A percentile compares a stretch with the other conserved stretches of the same genome.
phyloP scores from a whole-genome alignment of 2,329 filamentous ascomycete species.

The Fusarium kyushuense region DNA sequence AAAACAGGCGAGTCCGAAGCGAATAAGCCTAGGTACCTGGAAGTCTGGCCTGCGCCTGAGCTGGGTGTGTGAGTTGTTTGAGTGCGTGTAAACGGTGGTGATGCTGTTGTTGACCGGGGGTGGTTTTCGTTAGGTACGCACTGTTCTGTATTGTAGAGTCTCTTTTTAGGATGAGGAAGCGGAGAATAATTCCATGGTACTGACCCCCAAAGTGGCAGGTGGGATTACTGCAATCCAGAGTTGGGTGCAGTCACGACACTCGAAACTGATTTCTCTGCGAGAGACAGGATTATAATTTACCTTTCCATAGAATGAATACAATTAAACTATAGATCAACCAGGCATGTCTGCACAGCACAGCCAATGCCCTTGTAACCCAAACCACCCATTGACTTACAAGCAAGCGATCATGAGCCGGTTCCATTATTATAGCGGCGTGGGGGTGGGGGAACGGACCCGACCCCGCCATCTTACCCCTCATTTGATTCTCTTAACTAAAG shows the following conservation, averaged over 20 bases:
- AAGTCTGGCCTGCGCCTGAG: slow-evolving; percentile 2
- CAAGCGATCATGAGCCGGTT: slow-evolving; percentile 21
- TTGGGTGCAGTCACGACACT: slow-evolving; percentile 15
- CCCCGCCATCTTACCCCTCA: slow-evolving; percentile 30
- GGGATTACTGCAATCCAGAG: not conserved
- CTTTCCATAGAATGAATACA: not conserved
- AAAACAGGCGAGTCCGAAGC: slow-evolving; percentile 1
- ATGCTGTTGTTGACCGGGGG: slow-evolving; percentile 18
- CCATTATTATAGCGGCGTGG: slow-evolving; percentile 18
- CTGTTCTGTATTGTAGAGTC: not conserved
- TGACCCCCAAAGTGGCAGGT: slow-evolving; percentile 44
- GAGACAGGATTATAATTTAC: not conserved
- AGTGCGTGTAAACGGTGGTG: slow-evolving; percentile 15
- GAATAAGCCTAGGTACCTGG: slow-evolving; percentile 4
- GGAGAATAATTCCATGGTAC: slow-evolving; percentile 23
- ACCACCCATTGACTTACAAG: slow-evolving; percentile 2
- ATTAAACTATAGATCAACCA: not conserved
- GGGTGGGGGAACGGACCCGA: slow-evolving; percentile 22
- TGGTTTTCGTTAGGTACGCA: not conserved
- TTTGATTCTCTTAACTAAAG: slow-evolving; percentile 4
- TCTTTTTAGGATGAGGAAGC: slow-evolving; percentile 12
- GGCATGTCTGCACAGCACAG: not conserved
- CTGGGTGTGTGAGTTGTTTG: slow-evolving; percentile 9
- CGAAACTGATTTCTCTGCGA: not conserved
- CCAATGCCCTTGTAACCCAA: no score